These are phyloP conservation scores for Fagus crenata DNA, from an alignment of 306 rosid species.

Conservation along the genomic window DNA sequence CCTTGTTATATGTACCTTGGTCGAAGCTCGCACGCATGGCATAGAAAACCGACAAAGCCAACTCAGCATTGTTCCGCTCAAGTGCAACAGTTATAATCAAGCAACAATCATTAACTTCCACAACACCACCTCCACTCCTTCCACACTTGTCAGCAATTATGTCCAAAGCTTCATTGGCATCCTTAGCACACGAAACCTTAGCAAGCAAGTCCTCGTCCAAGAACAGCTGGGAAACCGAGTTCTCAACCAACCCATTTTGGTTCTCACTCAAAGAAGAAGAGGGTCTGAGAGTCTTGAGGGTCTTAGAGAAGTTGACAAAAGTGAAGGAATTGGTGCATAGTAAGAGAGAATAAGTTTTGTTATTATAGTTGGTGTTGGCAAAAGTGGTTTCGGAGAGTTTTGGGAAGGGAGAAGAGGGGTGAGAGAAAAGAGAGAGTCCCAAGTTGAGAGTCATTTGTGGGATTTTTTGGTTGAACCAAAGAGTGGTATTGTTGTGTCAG, in stretches of 20 bases:
- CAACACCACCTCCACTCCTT: slow-evolving; percentile 47
- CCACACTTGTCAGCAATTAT: slow-evolving; percentile 43
- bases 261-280: slow-evolving; percentile 46
- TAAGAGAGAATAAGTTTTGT: slow-evolving; percentile 10
- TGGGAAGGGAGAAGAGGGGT: slow-evolving; percentile 35
- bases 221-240: slow-evolving; percentile 30
- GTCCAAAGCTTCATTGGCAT: slow-evolving; percentile 56
- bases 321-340: slow-evolving; percentile 27
- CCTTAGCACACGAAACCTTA: slow-evolving; percentile 47
- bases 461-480: not conserved
- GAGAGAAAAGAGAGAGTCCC: slow-evolving; percentile 44
- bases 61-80: slow-evolving; percentile 57
- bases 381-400: slow-evolving; percentile 22
- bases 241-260: slow-evolving; percentile 46
- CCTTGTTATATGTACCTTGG: slow-evolving; percentile 42
- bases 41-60: slow-evolving; percentile 76
- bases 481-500: not conserved
- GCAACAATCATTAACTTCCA: slow-evolving; percentile 56
- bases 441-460: slow-evolving; percentile 55
- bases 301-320: slow-evolving; percentile 26
- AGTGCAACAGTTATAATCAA: slow-evolving; percentile 65
- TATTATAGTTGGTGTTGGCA: slow-evolving; percentile 10
- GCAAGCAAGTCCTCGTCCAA: slow-evolving; percentile 48
- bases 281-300: slow-evolving; percentile 36
- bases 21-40: slow-evolving; percentile 78